Conservation (phyloP, 1,284 basidiomycete genomes). For the Meripilus lineatus region DNA sequence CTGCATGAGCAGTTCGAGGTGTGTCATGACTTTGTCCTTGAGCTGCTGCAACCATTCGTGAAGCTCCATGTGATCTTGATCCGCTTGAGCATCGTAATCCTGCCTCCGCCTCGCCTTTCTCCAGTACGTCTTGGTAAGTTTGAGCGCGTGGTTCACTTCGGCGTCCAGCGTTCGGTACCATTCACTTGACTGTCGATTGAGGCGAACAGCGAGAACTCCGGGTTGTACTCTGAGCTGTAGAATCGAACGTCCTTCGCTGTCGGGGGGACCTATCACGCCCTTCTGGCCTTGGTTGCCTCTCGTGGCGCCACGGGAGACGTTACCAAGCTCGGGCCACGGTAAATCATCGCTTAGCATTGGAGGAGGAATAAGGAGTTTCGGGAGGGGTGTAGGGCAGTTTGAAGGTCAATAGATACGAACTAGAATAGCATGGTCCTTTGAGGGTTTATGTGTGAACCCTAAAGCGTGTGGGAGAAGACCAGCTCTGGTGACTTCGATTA, state of each 20-base stretch:
- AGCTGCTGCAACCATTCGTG: conserved; percentile 81
- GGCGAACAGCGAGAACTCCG: conserved; percentile 65
- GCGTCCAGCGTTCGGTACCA: conserved; percentile 73
- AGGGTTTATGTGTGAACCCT: too few species aligned
- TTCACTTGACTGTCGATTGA: conserved; percentile 70
- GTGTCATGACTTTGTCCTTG: conserved; percentile 82
- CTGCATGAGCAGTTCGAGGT: conserved; percentile 77
- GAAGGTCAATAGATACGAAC: too few species aligned
- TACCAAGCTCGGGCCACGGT: conserved; percentile 78
- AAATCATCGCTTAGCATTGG: conserved; percentile 66
- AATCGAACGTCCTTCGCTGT: conserved; percentile 63
- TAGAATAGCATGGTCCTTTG: too few species aligned
- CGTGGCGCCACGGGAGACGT: conserved; percentile 77
- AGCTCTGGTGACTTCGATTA: too few species aligned
- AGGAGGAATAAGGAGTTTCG: too few species aligned
- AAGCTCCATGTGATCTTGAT: conserved; percentile 81
- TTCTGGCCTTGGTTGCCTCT: conserved; percentile 80
- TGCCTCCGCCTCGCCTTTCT: conserved; percentile 70
- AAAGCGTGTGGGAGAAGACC: too few species aligned
- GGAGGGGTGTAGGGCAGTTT: too few species aligned
- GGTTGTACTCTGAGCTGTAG: conserved; percentile 76
- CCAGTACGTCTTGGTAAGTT: conserved; percentile 80
- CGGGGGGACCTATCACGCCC: conserved; percentile 62
- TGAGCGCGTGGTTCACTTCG: conserved; percentile 72
- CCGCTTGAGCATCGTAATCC: conserved; percentile 75